A percentile compares a stretch with the other conserved stretches of the same genome.
Evolutionary conservation across 2,329 filamentous ascomycete species (phyloP).

Genomic region (Colletotrichum neosansevieriae): DNA sequence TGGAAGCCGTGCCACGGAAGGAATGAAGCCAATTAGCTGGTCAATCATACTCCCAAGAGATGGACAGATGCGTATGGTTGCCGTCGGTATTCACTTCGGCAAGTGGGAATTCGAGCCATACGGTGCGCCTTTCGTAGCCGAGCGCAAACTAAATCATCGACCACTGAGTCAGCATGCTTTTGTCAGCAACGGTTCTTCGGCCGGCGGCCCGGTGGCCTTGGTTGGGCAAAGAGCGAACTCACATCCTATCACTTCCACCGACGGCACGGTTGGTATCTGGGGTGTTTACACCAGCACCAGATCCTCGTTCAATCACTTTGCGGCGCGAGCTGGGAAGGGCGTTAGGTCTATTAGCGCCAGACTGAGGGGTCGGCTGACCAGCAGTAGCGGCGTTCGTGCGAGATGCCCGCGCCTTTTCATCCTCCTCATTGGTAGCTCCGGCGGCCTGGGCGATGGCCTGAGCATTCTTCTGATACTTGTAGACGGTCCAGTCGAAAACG

Average conservation of each 20-base stretch:
- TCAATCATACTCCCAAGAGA: conserved; percentile 42
- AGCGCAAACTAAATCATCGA: conserved; percentile 84
- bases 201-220: conserved; percentile 78
- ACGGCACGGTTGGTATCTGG: conserved; percentile 81
- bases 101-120: conserved; percentile 57
- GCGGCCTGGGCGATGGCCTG: conserved; percentile 85
- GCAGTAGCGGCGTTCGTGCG: conserved; percentile 75
- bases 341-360: conserved; percentile 76
- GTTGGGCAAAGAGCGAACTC: conserved; percentile 71
- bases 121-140: conserved; percentile 77
- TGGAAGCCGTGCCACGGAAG: conserved; percentile 38
- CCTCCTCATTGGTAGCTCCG: conserved; percentile 71
- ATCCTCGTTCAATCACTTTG: conserved; percentile 82
- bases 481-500: conserved; percentile 99
- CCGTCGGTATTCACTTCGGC: conserved; percentile 55
- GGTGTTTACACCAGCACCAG: conserved; percentile 71
- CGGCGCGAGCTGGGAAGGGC: conserved; percentile 83
- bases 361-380: conserved; percentile 68
- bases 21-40: conserved; percentile 28
- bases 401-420: conserved; percentile 80
- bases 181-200: conserved; percentile 78
- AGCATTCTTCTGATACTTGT: conserved; percentile 99
- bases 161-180: conserved; percentile 86
- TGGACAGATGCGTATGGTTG: conserved; percentile 42
- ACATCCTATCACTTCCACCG: conserved; percentile 93